These are phyloP conservation scores for Aciculoconidium aculeatum DNA, from an alignment of 805 yeast species.

Conservation along the genomic window DNA sequence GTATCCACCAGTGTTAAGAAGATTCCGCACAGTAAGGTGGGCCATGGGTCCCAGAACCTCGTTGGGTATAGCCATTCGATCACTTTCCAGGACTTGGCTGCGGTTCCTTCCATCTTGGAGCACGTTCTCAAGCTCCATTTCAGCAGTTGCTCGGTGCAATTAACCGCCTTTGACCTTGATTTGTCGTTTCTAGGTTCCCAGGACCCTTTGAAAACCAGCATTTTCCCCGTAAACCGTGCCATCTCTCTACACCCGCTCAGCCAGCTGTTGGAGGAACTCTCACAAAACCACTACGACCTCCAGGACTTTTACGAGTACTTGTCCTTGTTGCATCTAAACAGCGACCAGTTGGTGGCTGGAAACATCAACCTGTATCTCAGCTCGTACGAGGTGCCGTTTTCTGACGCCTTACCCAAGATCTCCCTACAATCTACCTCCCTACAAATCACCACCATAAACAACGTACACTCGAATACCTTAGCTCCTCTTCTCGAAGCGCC, in stretches of 20 bases:
- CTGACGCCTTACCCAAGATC: background rate
- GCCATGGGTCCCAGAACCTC: constrained; percentile 15
- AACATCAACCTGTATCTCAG: constrained; percentile 6
- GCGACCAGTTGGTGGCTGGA: constrained; percentile 10
- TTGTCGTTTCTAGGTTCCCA: too few species aligned
- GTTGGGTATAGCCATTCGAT: constrained; percentile 10
- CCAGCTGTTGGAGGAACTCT: too few species aligned
- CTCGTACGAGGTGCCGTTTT: constrained; percentile 5
- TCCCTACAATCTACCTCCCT: background rate
- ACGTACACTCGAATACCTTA: constrained; percentile 2
- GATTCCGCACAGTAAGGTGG: constrained; percentile 12
- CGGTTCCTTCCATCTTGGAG: constrained; percentile 4
- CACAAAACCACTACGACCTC: constrained; percentile 6
- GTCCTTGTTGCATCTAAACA: constrained; percentile 12
- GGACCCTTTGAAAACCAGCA: too few species aligned
- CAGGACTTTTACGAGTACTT: constrained; percentile 16
- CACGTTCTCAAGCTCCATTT: constrained; percentile 7
- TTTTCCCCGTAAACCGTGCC: too few species aligned
- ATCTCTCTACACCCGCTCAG: too few species aligned
- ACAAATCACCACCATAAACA: background rate
- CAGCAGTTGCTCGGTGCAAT: too few species aligned
- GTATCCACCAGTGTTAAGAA: constrained; percentile 7
- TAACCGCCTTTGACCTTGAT: too few species aligned
- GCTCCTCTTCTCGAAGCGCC: background rate
- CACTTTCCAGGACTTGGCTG: constrained; percentile 2